These are phyloP conservation scores for Carallia pectinifolia DNA, from an alignment of 345 rosid species.

Conservation along the genomic window DNA sequence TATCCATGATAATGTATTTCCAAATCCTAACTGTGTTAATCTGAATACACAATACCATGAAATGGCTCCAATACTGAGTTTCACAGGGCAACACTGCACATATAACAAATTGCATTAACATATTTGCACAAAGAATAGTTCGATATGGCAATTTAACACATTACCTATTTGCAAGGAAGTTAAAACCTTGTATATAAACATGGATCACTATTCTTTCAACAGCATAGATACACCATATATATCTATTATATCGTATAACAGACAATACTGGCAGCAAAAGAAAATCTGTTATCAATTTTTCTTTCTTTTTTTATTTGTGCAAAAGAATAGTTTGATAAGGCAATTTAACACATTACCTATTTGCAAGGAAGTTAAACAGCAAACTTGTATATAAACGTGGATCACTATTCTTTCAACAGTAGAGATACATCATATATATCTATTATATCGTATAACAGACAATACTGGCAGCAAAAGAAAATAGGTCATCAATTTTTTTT, in stretches of 20 bases:
- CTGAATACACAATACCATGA: slow-evolving; percentile 43
- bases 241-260: not conserved
- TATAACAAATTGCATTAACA: slow-evolving; percentile 21
- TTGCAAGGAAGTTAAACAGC: not conserved
- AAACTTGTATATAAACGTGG: not conserved
- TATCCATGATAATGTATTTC: slow-evolving; percentile 31
- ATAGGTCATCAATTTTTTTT: not conserved
- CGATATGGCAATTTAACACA: not conserved
- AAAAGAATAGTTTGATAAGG: not conserved
- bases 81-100: slow-evolving; percentile 50
- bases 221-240: not conserved
- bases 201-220: not conserved
- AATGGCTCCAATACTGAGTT: slow-evolving; percentile 41
- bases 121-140: not conserved
- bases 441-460: not conserved
- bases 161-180: not conserved
- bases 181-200: not conserved
- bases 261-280: not conserved
- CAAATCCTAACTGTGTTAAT: slow-evolving; percentile 27
- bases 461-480: not conserved
- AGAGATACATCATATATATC: not conserved
- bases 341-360: not conserved
- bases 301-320: slow-evolving; percentile 4
- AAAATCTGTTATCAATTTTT: not conserved
- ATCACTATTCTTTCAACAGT: not conserved